Conservation (phyloP, 2,329 filamentous ascomycete species). For the Monosporascus sp. region DNA sequence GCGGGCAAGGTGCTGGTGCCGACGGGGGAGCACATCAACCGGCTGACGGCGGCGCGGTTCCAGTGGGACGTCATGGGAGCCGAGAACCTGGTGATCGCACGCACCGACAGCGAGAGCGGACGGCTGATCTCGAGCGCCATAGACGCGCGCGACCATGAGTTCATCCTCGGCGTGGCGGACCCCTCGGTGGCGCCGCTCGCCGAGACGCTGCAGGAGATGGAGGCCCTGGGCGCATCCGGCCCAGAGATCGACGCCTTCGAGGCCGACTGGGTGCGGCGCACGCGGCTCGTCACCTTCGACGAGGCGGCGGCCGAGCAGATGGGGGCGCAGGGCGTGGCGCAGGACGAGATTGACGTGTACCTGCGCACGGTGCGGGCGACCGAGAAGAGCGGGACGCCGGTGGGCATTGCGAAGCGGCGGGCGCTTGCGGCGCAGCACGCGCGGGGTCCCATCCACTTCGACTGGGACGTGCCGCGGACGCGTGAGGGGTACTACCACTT, state of each 20-base stretch:
- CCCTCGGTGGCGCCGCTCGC: constrained; percentile 71
- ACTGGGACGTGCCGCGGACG: constrained; percentile 87
- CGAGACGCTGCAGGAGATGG: constrained; percentile 87
- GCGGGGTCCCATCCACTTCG: constrained; percentile 69
- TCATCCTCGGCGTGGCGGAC: constrained; percentile 83
- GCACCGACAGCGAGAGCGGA: constrained; percentile 92
- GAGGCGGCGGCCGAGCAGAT: constrained; percentile 80
- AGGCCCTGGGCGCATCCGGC: constrained; percentile 69
- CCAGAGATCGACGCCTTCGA: constrained; percentile 83
- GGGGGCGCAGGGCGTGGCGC: constrained; percentile 56
- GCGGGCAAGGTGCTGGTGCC: constrained; percentile 95
- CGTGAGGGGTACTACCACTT: constrained; percentile 94
- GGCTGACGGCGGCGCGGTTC: constrained; percentile 84
- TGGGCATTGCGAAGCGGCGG: constrained; percentile 74
- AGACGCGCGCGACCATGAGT: constrained; percentile 93
- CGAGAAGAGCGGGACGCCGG: constrained; percentile 55
- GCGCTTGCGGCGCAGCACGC: constrained; percentile 64
- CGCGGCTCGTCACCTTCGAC: constrained; percentile 84
- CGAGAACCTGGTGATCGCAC: constrained; percentile 90
- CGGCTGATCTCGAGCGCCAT: constrained; percentile 85
- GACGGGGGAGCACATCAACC: constrained; percentile 92
- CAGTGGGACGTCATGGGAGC: constrained; percentile 98
- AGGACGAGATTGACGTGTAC: constrained; percentile 64
- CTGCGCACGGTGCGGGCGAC: constrained; percentile 54
- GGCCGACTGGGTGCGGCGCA: constrained; percentile 79